Conservation (phyloP, 2,329 filamentous ascomycete genomes). For the Nemania serpens region DNA sequence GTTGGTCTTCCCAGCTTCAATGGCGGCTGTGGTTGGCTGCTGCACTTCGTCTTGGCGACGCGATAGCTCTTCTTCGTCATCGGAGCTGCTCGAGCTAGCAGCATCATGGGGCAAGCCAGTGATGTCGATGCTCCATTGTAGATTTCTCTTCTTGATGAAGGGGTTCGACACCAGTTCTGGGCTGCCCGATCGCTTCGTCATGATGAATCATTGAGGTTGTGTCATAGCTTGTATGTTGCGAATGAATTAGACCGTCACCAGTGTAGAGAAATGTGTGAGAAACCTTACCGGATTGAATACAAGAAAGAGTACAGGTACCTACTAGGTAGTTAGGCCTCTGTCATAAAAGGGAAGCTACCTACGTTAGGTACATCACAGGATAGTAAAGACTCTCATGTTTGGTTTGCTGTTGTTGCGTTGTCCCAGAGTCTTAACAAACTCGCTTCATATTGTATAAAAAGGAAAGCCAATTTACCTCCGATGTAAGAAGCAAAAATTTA, state of each 20-base stretch:
- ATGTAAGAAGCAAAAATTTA: not conserved
- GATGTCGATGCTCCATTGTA: conserved; percentile 48
- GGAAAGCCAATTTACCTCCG: no score
- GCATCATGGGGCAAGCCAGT: conserved; percentile 23
- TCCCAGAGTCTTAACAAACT: no score
- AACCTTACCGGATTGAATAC: no score
- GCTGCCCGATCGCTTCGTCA: conserved; percentile 42
- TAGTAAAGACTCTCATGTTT: no score
- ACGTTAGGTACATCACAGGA: no score
- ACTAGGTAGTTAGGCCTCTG: no score
- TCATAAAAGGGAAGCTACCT: no score
- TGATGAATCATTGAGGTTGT: conserved; percentile 16
- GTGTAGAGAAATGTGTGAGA: no score
- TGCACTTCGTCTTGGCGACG: conserved; percentile 18
- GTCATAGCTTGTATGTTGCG: not conserved
- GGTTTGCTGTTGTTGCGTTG: no score
- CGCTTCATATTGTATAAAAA: no score
- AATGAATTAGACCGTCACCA: not conserved
- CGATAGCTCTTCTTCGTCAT: conserved; percentile 13
- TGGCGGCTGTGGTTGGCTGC: conserved; percentile 41
- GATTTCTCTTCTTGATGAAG: conserved; percentile 53
- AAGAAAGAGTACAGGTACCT: no score
- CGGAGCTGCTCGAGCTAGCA: conserved; percentile 21
- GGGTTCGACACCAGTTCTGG: conserved; percentile 49
- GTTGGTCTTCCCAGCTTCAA: conserved; percentile 47